Conservation (phyloP, 805 yeast genomes). For the Metschnikowia arizonensis region DNA sequence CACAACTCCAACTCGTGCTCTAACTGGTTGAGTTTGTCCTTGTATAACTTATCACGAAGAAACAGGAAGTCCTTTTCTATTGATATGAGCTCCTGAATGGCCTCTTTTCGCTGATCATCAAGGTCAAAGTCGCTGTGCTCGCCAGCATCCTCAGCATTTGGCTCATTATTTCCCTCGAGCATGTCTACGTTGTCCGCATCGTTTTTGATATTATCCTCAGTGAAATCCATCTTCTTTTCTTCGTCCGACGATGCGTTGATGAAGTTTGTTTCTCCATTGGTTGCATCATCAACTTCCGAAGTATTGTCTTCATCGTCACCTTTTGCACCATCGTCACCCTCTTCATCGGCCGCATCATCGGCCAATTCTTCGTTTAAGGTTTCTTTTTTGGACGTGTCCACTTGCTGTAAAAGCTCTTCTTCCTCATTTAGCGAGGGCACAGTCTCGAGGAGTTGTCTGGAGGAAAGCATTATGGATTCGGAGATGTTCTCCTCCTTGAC, state of each 20-base stretch:
- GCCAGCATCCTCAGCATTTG: not conserved
- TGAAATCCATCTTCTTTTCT: slow-evolving; percentile 1
- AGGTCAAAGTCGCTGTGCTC: slow-evolving; percentile 17
- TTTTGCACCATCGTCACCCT: slow-evolving; percentile 9
- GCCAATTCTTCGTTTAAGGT: slow-evolving; percentile 20
- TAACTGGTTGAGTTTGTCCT: slow-evolving; percentile 71
- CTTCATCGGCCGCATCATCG: slow-evolving; percentile 19
- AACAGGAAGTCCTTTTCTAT: slow-evolving; percentile 86
- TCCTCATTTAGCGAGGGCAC: not conserved
- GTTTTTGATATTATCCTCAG: slow-evolving; percentile 17
- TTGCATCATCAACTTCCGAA: slow-evolving; percentile 2
- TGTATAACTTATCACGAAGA: slow-evolving; percentile 77
- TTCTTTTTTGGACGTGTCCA: slow-evolving; percentile 5
- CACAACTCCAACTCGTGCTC: slow-evolving; percentile 86
- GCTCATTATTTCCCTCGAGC: slow-evolving; percentile 11
- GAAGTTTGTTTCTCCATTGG: not conserved
- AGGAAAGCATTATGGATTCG: not conserved
- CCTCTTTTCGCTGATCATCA: slow-evolving; percentile 50
- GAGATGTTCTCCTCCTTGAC: not conserved
- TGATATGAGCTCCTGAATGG: slow-evolving; percentile 66
- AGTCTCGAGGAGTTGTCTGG: slow-evolving; percentile 1
- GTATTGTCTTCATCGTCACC: slow-evolving; percentile 7
- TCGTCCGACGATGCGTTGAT: not conserved
- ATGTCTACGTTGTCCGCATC: slow-evolving; percentile 15
- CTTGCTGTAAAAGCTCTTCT: not conserved